Base-by-base conservation (phyloP, 1,284 basidiomycete genomes). In the Ganoderma lucidum region DNA sequence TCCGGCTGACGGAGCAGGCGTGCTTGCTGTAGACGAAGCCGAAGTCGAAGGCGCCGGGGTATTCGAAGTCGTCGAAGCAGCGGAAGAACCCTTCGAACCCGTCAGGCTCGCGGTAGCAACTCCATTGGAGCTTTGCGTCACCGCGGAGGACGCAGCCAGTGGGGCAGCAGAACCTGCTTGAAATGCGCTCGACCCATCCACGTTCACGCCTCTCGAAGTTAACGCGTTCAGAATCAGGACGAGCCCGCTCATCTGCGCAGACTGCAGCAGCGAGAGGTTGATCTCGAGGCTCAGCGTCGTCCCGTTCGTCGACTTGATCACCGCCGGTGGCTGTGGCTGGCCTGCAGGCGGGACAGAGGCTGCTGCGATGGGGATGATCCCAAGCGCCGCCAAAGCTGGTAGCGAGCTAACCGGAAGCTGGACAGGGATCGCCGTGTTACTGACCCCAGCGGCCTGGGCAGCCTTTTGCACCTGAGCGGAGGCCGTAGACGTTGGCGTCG, bases 231-330 rank as follows among this genome's bases (percentile, higher is more conserved):
- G 79, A 10, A 94, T 81, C 70, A 91, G 80, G 35, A 90, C 90
- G 71, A 93, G 75, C 14, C 92, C 91, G 74, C 85, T 91, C 88
- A 92, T 90, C 75, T 94, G 92, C 19, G 86, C 81, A 15, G 87
- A 83, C 76, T 93, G 90, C 66, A 94, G 81, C 17, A 90, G 79
- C 17, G 88, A 88, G 32, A 93, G 87, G 71, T 93, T 93, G 75
- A 94, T 91, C 73, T 94, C 93, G 68, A 94, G 80, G 75, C 85
- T 91, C 70, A 93, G 79, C 83, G 90, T 88, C 35, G 86, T 85
- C 15, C 92, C 92, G 75, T 92, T 89, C 9, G 88, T 86, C 8
- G 88, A 88, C 67, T 88, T 86, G 63, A 94, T 82, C 30, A 94
- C 85, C 35, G 91, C 92, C 19, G 90, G 84, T 2, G 92, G 90